These are phyloP conservation scores for Macrophomina tecta DNA, from an alignment of 2,329 filamentous ascomycete genomes.

Conservation along the genomic window DNA sequence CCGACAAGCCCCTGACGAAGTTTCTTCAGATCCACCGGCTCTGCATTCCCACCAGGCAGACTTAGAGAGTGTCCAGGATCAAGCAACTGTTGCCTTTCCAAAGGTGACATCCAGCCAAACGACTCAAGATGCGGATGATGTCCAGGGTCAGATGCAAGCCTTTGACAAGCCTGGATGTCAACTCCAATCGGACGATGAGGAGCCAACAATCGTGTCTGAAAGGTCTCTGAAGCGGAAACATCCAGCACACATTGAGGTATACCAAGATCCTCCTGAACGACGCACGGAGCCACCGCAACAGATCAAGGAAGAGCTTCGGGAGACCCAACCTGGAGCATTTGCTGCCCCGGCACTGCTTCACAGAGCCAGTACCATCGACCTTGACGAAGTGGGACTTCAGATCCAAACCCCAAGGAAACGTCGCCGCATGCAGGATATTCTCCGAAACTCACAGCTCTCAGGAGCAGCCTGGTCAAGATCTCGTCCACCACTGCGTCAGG, in stretches of 20 bases:
- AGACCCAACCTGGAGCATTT: constrained; percentile 40
- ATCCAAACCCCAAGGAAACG: constrained; percentile 43
- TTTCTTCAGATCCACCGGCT: not conserved
- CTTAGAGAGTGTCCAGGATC: not conserved
- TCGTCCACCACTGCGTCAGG: constrained; percentile 33
- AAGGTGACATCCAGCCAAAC: constrained; percentile 49
- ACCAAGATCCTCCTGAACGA: constrained; percentile 1
- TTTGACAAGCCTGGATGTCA: not conserved
- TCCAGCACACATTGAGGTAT: constrained; percentile 21
- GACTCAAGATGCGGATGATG: constrained; percentile 49
- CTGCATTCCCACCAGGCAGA: not conserved
- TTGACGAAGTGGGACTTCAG: constrained; percentile 46
- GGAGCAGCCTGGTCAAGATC: not conserved
- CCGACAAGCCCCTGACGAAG: not conserved
- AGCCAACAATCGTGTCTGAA: constrained; percentile 50
- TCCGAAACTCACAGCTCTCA: constrained; percentile 25
- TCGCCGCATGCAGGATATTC: constrained; percentile 10
- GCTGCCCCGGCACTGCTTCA: not conserved
- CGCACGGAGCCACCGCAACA: constrained; percentile 34
- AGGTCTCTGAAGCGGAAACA: constrained; percentile 53
- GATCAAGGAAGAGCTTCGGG: constrained; percentile 49
- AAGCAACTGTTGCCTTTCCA: not conserved
- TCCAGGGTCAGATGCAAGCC: constrained; percentile 30
- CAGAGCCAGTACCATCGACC: constrained; percentile 47
- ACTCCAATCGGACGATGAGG: constrained; percentile 41